Conservation (phyloP, 441 rosid genomes). For the Croton laevigatus region DNA sequence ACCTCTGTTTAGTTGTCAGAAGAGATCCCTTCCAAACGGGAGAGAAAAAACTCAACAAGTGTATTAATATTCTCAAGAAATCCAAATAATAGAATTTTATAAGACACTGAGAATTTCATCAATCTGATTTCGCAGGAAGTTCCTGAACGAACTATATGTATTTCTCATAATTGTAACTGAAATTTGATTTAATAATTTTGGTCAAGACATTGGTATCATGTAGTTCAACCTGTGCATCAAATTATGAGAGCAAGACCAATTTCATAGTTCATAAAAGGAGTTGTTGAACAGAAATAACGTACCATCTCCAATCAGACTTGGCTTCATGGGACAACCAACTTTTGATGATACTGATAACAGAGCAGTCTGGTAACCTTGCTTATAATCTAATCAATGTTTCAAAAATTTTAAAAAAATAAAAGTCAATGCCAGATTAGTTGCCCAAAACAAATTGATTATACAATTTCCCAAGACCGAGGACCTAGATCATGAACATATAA, state of each 20-base stretch:
- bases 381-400: slow-evolving; percentile 31
- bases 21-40: neutral
- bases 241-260: neutral
- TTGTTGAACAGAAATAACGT: slow-evolving; percentile 12
- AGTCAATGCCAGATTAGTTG: neutral
- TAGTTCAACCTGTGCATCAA: neutral
- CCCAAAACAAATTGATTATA: neutral
- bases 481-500: neutral
- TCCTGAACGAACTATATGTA: neutral
- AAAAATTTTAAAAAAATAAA: too few species aligned
- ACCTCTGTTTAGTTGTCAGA: neutral
- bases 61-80: too few species aligned
- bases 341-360: slow-evolving; percentile 37
- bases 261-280: neutral
- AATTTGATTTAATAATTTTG: neutral
- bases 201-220: neutral
- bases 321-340: slow-evolving; percentile 69
- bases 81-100: neutral
- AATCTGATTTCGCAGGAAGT: neutral
- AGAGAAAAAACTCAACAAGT: too few species aligned
- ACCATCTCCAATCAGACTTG: slow-evolving; percentile 88
- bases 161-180: neutral
- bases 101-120: neutral
- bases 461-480: neutral
- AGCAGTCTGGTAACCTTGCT: slow-evolving; percentile 20